Evolutionary conservation across 83 land plant genomes (phyloP), one percentile per base, ranked within the genome.

Genomic region (Larix sibirica): DNA sequence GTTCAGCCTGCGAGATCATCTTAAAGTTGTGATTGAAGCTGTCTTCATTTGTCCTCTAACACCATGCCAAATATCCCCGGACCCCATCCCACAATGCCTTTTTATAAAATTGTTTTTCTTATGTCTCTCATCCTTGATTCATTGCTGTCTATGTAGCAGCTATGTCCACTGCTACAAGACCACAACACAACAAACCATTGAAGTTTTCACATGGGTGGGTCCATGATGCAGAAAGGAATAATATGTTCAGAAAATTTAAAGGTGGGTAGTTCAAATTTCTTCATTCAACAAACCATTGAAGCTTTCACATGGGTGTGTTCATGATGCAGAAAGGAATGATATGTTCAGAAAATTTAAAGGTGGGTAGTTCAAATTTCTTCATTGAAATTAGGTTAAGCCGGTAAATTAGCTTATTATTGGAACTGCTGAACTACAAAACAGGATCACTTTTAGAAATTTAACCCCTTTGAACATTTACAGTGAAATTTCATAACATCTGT

Each of bases 41-140:
- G 79, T 96, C 98, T n/a, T 91, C 91, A 88, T 88, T 23, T 94
- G 56, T 6, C 98, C 98, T 68, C 86, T 84, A 6, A 96, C 95
- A 60, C 98, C 98, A 97, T 97, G 94, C 98, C 98, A 96, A 59
- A 82, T 88, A 63, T 28, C 28, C 28, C 28, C 28, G 28, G 28
- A 28, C 28, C 28, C 28, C 28, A 28, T 28, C 28, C 28, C 28
- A 28, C 28, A 28, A 28, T 28, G 97, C 95, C 79, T 96, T 96
- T 61, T 91, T 95, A 95, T 95, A 96, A 65, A 89, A 83, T 40
- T 80, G 82, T 69, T 88, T 28, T 28, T 85, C 81, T 90, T 50
- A 75, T 81, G 17, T 70, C 31, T 65, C 98, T 87, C 9, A 91
- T 81, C 59, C 89, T 88, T 4, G 95, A 93, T 84, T 96, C 98